Evolutionary conservation across 1,284 basidiomycete genomes (phyloP), one percentile per base, ranked within the genome.

Genomic region (Pseudozyma tsukubaensis): DNA sequence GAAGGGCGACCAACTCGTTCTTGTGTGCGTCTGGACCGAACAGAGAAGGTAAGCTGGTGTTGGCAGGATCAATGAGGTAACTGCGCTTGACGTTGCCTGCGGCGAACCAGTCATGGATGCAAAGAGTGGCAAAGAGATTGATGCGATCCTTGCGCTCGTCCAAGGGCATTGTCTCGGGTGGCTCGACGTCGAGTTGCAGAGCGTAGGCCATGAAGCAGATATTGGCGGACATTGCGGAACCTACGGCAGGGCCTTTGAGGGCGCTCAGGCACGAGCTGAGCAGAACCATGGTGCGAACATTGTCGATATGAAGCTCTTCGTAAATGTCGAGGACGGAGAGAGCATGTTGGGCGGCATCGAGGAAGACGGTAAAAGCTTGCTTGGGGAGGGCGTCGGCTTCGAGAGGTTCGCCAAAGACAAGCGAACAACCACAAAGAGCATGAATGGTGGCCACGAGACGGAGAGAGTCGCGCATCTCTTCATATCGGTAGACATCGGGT

Each of bases 171-270:
- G 52, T 35, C 9, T 62, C 53, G 43, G 78, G 66, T 4, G 80
- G 80, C 21, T 81, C 80, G 24, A 68, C 50, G 57, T 81, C 78
- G 34, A 81, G 59, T 19, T 78, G 72, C 7, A 80, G 67, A 5
- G 75, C 59, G 18, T 75, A 62, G 21, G 78, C 76, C 57, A 78
- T 68, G 37, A 74, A 72, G 32, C 68, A 61, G 47, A 72, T 68
- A 37, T 70, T 73, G 45, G 66, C 58, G 47, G 64, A 60, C 59
- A 79, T 53, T 35, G 58, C 64, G 1, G 57, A 55, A 11, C 74
- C 77, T n/a, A 75, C 67, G 9, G 59, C 52, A 11, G 78, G 76
- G n/a, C 72, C 61, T 13, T 77, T 77, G 47, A 75, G 51, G 2
- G 60, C 49, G 24, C 52, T 71, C 35, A 77, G 42, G 29, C 68